Base-by-base conservation (phyloP, 1,139 yeast species). In the Debaryomyces udenii region DNA sequence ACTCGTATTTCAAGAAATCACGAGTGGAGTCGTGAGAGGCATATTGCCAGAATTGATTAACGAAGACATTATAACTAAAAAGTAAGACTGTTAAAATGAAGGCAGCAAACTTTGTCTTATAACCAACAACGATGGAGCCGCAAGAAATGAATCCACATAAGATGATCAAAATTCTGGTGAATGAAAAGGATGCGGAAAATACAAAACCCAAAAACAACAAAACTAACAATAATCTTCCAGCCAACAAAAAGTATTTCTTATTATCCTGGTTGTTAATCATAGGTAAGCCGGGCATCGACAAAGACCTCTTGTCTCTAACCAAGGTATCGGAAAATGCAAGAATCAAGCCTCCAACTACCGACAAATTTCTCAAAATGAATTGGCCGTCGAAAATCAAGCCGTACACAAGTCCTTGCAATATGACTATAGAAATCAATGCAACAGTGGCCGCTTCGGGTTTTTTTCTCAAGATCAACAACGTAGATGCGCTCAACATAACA, bases 21-120 rank as follows among this genome's bases (percentile, higher is more conserved):
- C 97, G 82, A 65, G 85, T 81, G 24, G 94, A 81, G 57, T 86
- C 89, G 47, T 76, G 77, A 39, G 81, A 63, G 36, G 78, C 76
- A 60, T 81, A 83, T 43, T 80, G 71, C 99, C 99, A 93, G 74
- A 90, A 93, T 56, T 90, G 91, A 70, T 93, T 93, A 49, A 85
- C 81, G 38, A 85, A 67, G 43, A 89, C 64, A 66, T 93, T 91
- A 71, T 88, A 90, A 50, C 84, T 66, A 48, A 87, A 74, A 50
- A 93, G 77, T 53, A 90, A 67, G 23, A 86, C 66, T 20, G 94
- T 89, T 59, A 93, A 75, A 40, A 87, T 64, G 31, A 85, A 80
- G 2, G 99, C 97, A 30, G 95, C 84, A 53, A 90, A 80, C 59
- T 89, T 88, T 39, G 99, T 93, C 70, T 90, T 91, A 77, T 81